A percentile compares a stretch with the other conserved stretches of the same genome.
Conservation (phyloP, 768 basidiomycete species). For the Omphalotus guepiniiformis region DNA sequence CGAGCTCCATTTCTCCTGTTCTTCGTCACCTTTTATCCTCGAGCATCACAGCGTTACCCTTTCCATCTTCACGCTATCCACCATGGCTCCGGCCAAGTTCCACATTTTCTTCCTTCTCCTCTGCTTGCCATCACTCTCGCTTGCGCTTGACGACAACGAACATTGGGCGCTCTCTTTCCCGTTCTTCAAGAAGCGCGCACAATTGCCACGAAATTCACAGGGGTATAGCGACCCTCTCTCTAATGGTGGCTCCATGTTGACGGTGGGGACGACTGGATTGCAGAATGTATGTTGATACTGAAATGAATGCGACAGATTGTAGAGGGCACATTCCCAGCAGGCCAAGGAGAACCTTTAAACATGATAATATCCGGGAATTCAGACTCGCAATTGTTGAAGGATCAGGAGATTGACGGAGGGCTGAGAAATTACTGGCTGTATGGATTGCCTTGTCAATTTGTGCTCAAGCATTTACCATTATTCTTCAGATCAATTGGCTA, state of each 20-base stretch:
- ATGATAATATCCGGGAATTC: slow-evolving; percentile 76
- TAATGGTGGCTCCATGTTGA: slow-evolving; percentile 65
- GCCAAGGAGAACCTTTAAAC: slow-evolving; percentile 86
- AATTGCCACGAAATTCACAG: slow-evolving; percentile 24
- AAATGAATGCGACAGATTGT: slow-evolving; percentile 39
- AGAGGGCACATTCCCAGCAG: slow-evolving; percentile 56
- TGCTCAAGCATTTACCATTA: neutral
- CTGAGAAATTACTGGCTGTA: slow-evolving; percentile 82
- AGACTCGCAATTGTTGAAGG: slow-evolving; percentile 61
- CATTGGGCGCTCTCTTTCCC: neutral
- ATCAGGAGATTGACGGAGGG: slow-evolving; percentile 60
- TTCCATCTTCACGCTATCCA: neutral
- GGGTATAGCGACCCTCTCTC: slow-evolving; percentile 59
- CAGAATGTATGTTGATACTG: neutral
- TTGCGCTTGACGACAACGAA: slow-evolving; percentile 3
- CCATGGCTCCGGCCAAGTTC: slow-evolving; percentile 2
- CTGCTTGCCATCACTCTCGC: neutral
- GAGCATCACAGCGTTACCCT: too few species aligned
- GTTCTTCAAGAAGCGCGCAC: neutral
- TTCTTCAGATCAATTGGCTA: slow-evolving; percentile 61
- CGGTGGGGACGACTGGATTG: slow-evolving; percentile 40
- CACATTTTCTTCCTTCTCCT: neutral
- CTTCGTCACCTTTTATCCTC: too few species aligned
- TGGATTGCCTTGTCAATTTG: slow-evolving; percentile 24
- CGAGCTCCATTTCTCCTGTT: too few species aligned